phyloP scores from a whole-genome alignment of 208 protist genomes.

The Lotmaria passim region DNA sequence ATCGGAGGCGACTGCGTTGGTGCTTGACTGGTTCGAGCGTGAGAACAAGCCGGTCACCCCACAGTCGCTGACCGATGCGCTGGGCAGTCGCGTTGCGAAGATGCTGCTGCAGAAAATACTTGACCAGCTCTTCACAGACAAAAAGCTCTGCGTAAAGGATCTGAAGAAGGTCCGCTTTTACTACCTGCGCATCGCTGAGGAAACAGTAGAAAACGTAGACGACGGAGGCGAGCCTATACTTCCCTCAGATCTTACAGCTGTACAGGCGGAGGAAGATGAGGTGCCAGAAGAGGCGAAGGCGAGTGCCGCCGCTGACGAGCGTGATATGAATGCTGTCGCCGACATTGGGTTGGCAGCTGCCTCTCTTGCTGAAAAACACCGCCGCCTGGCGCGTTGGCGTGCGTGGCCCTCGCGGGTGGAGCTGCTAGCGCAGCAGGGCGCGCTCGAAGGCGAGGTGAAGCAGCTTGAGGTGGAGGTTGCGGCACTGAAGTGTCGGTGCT shows the following conservation, averaged over 20 bases:
- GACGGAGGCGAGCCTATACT: not conserved
- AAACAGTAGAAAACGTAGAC: not conserved
- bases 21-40: conserved; percentile 85
- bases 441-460: conserved; percentile 12
- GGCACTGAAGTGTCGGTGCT: not conserved
- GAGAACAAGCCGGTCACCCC: conserved; percentile 82
- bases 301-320: not conserved
- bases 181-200: conserved; percentile 40
- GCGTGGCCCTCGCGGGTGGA: conserved; percentile 26
- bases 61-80: conserved; percentile 82
- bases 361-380: conserved; percentile 10
- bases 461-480: conserved; percentile 7
- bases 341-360: conserved; percentile 5
- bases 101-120: conserved; percentile 70
- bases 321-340: not conserved
- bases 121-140: conserved; percentile 53
- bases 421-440: conserved; percentile 9
- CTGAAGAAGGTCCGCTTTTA: conserved; percentile 85
- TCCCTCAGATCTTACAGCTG: not conserved
- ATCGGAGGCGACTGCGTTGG: conserved; percentile 41
- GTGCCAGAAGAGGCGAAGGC: not conserved
- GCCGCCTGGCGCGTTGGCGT: conserved; percentile 24
- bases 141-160: conserved; percentile 74
- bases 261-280: no score
- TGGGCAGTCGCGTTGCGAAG: conserved; percentile 86